These are phyloP conservation scores for Ustilago nuda DNA, from an alignment of 1,284 basidiomycete species.

Conservation along the genomic window DNA sequence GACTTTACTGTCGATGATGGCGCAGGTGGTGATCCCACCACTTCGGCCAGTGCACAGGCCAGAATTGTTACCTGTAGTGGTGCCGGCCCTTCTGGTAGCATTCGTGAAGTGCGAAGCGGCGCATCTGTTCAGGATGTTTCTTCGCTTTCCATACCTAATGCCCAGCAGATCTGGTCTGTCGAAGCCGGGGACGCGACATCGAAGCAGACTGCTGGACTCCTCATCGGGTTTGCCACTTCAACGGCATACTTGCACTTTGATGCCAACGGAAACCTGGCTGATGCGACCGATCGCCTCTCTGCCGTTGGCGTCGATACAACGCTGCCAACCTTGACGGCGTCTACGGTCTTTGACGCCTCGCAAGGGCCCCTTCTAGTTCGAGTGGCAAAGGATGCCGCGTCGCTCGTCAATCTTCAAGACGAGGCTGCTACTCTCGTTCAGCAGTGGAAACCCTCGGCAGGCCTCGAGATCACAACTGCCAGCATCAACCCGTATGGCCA, in stretches of 20 bases:
- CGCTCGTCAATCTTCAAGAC: constrained; percentile 19
- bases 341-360: constrained; percentile 7
- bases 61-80: constrained; percentile 92
- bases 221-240: constrained; percentile 30
- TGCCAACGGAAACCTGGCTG: constrained; percentile 28
- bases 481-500: constrained; percentile 75
- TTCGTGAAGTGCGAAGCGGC: constrained; percentile 85
- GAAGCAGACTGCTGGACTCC: constrained; percentile 28
- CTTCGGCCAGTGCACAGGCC: constrained; percentile 71
- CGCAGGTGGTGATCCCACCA: constrained; percentile 70
- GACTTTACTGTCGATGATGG: constrained; percentile 86
- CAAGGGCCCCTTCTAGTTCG: constrained; percentile 15
- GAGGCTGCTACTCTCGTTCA: constrained; percentile 6
- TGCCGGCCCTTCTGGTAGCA: constrained; percentile 80
- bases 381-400: constrained; percentile 14
- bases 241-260: constrained; percentile 36
- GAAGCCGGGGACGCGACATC: constrained; percentile 14
- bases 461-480: constrained; percentile 32
- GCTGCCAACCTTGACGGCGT: constrained; percentile 22
- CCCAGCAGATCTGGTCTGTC: constrained; percentile 34
- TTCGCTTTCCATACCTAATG: constrained; percentile 30
- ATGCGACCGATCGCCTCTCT: constrained; percentile 29
- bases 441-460: constrained; percentile 24
- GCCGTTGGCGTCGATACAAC: constrained; percentile 13
- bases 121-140: constrained; percentile 80